Conservation (phyloP, 345 rosid species). For the Triadica sebifera region DNA sequence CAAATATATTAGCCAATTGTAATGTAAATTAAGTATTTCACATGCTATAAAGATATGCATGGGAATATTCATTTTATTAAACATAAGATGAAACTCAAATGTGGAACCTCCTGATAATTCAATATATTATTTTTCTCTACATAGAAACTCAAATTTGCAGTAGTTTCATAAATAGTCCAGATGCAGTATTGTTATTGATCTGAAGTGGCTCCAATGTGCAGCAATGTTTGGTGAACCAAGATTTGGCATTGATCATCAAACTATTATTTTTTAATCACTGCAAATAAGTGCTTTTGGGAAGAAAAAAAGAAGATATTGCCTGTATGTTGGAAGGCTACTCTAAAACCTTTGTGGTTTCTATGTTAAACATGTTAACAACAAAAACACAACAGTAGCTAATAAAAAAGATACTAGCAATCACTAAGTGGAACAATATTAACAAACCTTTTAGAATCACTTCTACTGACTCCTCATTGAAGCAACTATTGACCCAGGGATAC, state of each 20-base stretch:
- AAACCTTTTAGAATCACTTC: constrained; percentile 80
- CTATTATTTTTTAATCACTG: background rate
- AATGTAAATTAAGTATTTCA: background rate
- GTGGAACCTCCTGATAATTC: background rate
- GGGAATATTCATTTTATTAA: background rate
- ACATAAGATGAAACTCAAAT: background rate
- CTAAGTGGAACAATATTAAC: constrained; percentile 10
- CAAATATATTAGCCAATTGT: background rate
- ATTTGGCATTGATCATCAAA: background rate
- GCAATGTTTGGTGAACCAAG: background rate
- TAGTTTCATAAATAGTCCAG: background rate
- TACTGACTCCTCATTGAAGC: constrained; percentile 70
- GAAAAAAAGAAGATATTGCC: background rate
- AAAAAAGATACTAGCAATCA: background rate
- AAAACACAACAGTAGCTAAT: no score
- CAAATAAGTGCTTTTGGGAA: background rate
- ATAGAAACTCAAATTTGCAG: background rate
- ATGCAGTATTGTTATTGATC: background rate
- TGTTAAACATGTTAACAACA: no score
- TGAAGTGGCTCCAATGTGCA: background rate
- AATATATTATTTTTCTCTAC: background rate
- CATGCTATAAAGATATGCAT: background rate
- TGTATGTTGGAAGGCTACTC: background rate
- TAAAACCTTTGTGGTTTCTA: background rate
- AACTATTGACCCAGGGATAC: constrained; percentile 79